Percentiles rank a stretch among this genome's conserved stretches.
phyloP scores from a whole-genome alignment of 2,329 filamentous ascomycete species.

The Claviceps sp. region DNA sequence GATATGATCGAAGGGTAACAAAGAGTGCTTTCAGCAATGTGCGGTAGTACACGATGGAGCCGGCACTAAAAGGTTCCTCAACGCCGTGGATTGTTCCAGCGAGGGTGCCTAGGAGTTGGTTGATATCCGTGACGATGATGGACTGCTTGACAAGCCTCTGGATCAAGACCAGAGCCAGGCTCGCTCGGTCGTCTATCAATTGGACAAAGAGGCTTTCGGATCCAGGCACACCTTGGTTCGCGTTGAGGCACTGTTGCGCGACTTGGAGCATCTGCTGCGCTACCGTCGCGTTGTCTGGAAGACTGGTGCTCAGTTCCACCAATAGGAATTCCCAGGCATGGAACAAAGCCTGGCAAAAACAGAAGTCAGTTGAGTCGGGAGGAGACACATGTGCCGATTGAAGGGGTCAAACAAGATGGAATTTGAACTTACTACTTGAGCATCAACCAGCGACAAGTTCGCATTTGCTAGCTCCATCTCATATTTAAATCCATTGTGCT shows the following conservation, averaged over 20 bases:
- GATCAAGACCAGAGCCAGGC: constrained; percentile 69
- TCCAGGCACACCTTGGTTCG: constrained; percentile 59
- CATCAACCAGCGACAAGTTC: constrained; percentile 84
- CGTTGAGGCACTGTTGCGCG: constrained; percentile 60
- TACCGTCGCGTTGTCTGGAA: constrained; percentile 39
- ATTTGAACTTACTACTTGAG: constrained; percentile 58
- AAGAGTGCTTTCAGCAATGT: constrained; percentile 75
- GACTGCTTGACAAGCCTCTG: constrained; percentile 58
- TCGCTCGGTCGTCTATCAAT: constrained; percentile 61
- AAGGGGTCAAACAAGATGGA: too few relatives aligned
- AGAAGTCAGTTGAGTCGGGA: background rate
- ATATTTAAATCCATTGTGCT: constrained; percentile 58
- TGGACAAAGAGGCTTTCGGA: constrained; percentile 72
- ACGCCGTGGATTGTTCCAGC: constrained; percentile 39
- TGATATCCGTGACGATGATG: constrained; percentile 35
- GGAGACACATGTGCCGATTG: background rate
- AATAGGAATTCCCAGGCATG: constrained; percentile 82
- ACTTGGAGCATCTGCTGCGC: constrained; percentile 61
- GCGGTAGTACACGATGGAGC: constrained; percentile 60
- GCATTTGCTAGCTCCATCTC: constrained; percentile 81
- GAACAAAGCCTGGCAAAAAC: constrained; percentile 53
- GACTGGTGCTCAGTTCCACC: constrained; percentile 61
- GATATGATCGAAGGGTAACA: constrained; percentile 60
- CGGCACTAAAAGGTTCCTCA: constrained; percentile 37
- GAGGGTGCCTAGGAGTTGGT: constrained; percentile 36